Percentiles rank a stretch among this genome's conserved stretches.
Evolutionary conservation across 768 basidiomycete species (phyloP).

Genomic region (Boletus tomentosulus): DNA sequence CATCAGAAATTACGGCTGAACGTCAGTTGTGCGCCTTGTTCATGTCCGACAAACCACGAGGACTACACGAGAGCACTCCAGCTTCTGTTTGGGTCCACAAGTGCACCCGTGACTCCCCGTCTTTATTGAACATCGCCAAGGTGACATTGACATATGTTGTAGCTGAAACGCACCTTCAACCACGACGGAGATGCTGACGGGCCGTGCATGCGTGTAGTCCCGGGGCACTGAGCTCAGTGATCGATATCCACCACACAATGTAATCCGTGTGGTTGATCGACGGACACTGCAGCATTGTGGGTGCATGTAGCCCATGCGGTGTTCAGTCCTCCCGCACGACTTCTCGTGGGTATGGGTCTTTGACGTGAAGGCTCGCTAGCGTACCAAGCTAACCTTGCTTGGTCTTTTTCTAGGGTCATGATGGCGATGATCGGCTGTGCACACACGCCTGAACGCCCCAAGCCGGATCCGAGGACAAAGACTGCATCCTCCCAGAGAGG

Average conservation of each 20-base stretch:
- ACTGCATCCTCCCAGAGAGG: too few species aligned
- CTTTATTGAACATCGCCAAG: not conserved
- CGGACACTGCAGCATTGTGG: not conserved
- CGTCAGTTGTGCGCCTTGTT: slow-evolving; percentile 4
- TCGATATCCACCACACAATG: not conserved
- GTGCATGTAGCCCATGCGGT: not conserved
- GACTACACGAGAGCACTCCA: slow-evolving; percentile 2
- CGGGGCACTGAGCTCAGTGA: not conserved
- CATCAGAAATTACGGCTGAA: slow-evolving; percentile 5
- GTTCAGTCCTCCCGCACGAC: too few species aligned
- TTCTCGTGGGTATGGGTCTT: too few species aligned
- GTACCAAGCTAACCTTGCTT: too few species aligned
- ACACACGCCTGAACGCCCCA: not conserved
- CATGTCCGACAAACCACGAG: slow-evolving; percentile 26
- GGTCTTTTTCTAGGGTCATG: too few species aligned
- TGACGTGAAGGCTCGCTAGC: too few species aligned
- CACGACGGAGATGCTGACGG: not conserved
- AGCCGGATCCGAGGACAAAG: too few species aligned
- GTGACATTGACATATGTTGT: not conserved
- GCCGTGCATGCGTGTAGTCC: not conserved
- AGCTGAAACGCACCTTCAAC: not conserved
- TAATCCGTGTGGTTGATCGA: not conserved
- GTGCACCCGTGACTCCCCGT: not conserved
- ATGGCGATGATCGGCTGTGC: not conserved
- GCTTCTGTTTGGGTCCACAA: too few species aligned